Conservation (phyloP, 257 asterid species). For the Nicotiana undulata region DNA sequence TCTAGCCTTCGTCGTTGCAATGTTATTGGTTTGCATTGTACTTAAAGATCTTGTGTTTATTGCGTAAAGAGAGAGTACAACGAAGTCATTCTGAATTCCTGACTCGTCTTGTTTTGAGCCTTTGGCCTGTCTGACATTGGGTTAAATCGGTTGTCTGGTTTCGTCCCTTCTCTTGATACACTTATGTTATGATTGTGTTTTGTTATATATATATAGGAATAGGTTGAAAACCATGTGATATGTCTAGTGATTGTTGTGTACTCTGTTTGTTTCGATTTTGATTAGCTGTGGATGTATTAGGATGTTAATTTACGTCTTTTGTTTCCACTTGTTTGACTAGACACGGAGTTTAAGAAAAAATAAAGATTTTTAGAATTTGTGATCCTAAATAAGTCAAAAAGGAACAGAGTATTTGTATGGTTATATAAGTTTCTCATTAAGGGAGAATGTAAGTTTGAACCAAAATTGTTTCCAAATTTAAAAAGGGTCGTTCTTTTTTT, state of each 20-base stretch:
- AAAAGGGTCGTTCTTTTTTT: too few relatives aligned
- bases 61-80: not conserved
- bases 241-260: not conserved
- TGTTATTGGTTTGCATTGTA: conserved; percentile 14
- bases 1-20: conserved; percentile 12
- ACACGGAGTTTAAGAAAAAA: too few relatives aligned
- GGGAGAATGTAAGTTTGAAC: too few relatives aligned
- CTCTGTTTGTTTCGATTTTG: not conserved
- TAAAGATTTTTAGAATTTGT: too few relatives aligned
- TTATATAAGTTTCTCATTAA: too few relatives aligned
- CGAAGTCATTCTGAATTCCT: not conserved
- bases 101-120: not conserved
- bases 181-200: not conserved
- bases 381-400: too few relatives aligned
- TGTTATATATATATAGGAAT: not conserved
- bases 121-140: not conserved
- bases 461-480: too few relatives aligned
- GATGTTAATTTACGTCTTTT: not conserved
- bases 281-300: not conserved
- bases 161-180: not conserved
- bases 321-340: too few relatives aligned
- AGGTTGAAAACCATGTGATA: not conserved
- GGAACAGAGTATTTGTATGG: too few relatives aligned
- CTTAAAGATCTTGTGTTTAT: not conserved
- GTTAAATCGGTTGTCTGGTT: not conserved